A percentile compares a stretch with the other conserved stretches of the same genome.
These are phyloP conservation scores for Termitomyces sp. DNA, from an alignment of 768 basidiomycete genomes.

Conservation along the genomic window DNA sequence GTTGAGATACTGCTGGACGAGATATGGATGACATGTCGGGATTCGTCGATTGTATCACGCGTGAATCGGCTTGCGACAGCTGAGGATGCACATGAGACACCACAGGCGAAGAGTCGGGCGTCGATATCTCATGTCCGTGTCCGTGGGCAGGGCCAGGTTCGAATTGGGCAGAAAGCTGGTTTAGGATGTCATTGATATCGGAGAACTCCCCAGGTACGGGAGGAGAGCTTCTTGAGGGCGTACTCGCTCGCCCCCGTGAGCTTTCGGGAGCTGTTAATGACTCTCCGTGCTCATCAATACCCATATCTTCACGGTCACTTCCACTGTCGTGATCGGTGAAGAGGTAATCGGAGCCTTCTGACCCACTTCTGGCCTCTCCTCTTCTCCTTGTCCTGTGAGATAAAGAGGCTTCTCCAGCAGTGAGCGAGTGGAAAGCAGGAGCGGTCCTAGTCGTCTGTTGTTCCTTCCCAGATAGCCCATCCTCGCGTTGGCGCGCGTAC, in stretches of 20 bases:
- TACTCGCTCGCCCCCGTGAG: constrained; percentile 30
- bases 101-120: constrained; percentile 48
- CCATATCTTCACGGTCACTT: constrained; percentile 41
- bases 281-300: constrained; percentile 25
- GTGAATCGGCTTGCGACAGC: constrained; percentile 26
- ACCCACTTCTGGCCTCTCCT: constrained; percentile 35
- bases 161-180: constrained; percentile 70
- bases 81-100: constrained; percentile 40
- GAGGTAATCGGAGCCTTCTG: constrained; percentile 55
- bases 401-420: constrained; percentile 47
- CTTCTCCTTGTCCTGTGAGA: constrained; percentile 30
- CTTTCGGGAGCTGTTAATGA: constrained; percentile 32
- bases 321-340: constrained; percentile 50
- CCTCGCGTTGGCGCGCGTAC: constrained; percentile 43
- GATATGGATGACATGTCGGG: constrained; percentile 38
- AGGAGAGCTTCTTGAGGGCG: constrained; percentile 43
- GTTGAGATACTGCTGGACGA: constrained; percentile 32
- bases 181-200: constrained; percentile 76
- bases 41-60: constrained; percentile 21
- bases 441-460: constrained; percentile 63
- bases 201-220: constrained; percentile 58
- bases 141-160: constrained; percentile 52
- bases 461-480: constrained; percentile 43
- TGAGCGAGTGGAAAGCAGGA: constrained; percentile 78
- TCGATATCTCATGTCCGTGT: constrained; percentile 38